Base-by-base conservation (phyloP, 2,329 filamentous ascomycete species). In the Huntiella omanensis region DNA sequence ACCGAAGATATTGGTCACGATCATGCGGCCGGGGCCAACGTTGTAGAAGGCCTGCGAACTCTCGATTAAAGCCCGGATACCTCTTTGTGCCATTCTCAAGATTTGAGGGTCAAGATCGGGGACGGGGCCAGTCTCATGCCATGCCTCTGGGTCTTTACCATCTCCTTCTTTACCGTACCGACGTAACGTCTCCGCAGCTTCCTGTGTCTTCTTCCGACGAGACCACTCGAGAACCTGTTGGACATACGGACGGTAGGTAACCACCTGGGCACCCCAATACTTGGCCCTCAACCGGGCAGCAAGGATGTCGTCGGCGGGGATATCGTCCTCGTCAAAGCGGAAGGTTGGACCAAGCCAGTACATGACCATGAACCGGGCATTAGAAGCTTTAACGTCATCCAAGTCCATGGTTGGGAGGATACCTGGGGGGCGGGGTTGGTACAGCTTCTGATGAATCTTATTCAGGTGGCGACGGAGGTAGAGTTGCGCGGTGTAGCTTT, bases 1-100 rank as follows among this genome's bases (percentile, higher is more conserved):
- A 45, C 88, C 87, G 62, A 94, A 93, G 17, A 94, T 79, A 55
- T 95, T 96, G n/a, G 88, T 96, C 47, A 96, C 78, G 44, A 95
- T 80, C 6, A 83, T 75, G 28, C 85, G 74, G 51, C 72, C 62
- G n/a, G 64, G 62, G 12, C 73, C 66, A 19, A 83, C 68, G 2
- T 68, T 67, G 52, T 80, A 69, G 57, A 96, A 93, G 1, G 86
- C 84, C 46, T 76, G 72, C 0, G 88, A 96, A 59, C 88, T 95
- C 57, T 81, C 70, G 45, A 94, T 76, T 1, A 93, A 75, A 5
- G 85, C 83, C 38, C 75, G 66, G 47, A 91, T 71, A 49, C 80
- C 85, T 51, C 66, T 68, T 42, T 61, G 60, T 11, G 77, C 78
- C 50, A 76, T 69, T 4, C 68, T 58, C 7, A 74, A 61, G 32